A percentile compares a stretch with the other conserved stretches of the same genome.
These are phyloP conservation scores for Sporothrix luriei DNA, from an alignment of 2,329 filamentous ascomycete species.

Conservation along the genomic window DNA sequence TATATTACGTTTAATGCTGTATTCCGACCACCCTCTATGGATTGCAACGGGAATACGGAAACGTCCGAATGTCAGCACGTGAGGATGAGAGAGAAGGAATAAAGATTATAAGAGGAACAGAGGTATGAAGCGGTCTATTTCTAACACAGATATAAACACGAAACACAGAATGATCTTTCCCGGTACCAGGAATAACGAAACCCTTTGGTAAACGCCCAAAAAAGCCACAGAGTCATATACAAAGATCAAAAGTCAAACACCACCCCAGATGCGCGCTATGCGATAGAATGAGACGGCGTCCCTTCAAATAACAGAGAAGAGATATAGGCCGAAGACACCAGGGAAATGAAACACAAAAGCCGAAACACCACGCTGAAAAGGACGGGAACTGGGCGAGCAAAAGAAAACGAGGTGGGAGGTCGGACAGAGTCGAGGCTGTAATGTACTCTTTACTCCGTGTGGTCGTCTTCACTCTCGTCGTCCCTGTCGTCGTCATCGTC, in stretches of 20 bases:
- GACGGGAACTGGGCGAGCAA: not conserved
- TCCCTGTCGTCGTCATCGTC: slow-evolving; percentile 63
- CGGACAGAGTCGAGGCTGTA: not conserved
- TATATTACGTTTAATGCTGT: too few species aligned
- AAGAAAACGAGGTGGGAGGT: not conserved
- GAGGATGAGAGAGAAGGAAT: not conserved
- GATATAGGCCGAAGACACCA: not conserved
- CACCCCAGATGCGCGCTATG: slow-evolving; percentile 24
- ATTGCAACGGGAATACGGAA: not conserved
- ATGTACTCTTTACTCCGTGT: slow-evolving; percentile 22
- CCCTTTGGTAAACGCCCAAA: not conserved
- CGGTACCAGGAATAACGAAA: not conserved
- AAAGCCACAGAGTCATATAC: not conserved
- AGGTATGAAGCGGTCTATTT: slow-evolving; percentile 7
- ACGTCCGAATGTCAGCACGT: not conserved
- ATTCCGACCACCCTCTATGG: too few species aligned
- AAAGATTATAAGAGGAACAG: not conserved
- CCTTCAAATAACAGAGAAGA: not conserved
- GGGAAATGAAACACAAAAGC: not conserved
- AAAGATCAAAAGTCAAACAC: not conserved
- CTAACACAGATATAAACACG: not conserved
- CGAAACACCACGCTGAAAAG: slow-evolving; percentile 16
- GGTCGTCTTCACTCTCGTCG: slow-evolving; percentile 53
- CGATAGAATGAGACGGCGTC: not conserved
- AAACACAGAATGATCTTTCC: slow-evolving; percentile 5